Base-by-base conservation (phyloP, 805 yeast genomes). In the Pichia cabralensis region DNA sequence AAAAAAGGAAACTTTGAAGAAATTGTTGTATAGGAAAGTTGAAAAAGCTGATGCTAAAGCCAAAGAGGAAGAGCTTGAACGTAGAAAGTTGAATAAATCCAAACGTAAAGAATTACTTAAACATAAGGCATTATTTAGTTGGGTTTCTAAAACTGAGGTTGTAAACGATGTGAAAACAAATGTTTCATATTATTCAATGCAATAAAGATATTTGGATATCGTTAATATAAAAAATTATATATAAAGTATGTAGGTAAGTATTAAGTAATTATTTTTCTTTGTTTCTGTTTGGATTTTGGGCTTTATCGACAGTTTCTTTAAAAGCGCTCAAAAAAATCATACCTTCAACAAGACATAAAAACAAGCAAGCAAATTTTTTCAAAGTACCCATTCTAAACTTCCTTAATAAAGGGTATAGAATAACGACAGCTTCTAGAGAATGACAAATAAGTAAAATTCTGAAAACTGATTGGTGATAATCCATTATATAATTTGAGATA, bases 1-100 rank as follows among this genome's bases (percentile, higher is more conserved):
- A 56, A 92, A 92, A 53, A 73, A 78, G 50, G 96, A 89, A 44
- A 88, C 96, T 0, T 67, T 89, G 44, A 89, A 89, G 55, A 84
- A 83, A 54, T 62, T 89, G 43, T 64, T 89, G 43, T 79, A 83
- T 57, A 76, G 88, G 55, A 69, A 95, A 43, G 95, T 96, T 1
- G 75, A 74, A 31, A 80, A 80, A 52, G 71, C 75, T 1, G 63
- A 80, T 44, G 71, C 50, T 21, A 46, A 43, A 20, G 53, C 54
- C 19, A 47, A 48, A 33, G 57, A 55, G 38, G 50, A 50, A 33
- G 50, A 50, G 11, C 49, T 50, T 31, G 50, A 52, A 18, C 51
- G 52, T 16, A 18, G 36, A 8, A 21, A 10, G 38, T 25, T 8
- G 31, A 33, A 26, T 33, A 42, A 42, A 22, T 30, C 30, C 3